Evolutionary conservation across 208 protist genomes (phyloP), one percentile per base, ranked within the genome.

Genomic region (Polymyxa betae): DNA sequence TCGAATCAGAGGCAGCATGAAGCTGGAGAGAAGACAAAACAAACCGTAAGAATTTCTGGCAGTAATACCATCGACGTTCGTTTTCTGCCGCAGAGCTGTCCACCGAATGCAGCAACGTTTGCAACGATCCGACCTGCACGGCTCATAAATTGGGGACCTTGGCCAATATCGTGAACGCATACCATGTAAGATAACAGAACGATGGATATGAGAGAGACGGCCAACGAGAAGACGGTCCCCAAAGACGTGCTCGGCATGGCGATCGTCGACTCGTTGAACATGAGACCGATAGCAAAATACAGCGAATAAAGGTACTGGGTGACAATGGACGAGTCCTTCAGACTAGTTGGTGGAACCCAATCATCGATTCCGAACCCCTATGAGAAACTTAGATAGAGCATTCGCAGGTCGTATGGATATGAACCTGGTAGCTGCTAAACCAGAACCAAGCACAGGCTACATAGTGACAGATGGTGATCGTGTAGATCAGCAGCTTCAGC

Each of bases 141-240:
- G n/a, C 5, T 12, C 5, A 16, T 5, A 82, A 20, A 20, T 38
- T n/a, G 72, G 35, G 12, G 16, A 82, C 5, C 12, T 12, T 43
- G 16, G 5, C n/a, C 35, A n/a, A 45, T 35, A 38, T 20, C 35
- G 5, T 5, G 12, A 5, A 5, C 5, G n/a, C 16, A 12, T 82
- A 82, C 72, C 16, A 82, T 43, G n/a, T 82, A 82, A 82, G 72
- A 5, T 5, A 82, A n/a, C 5, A 82, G 72, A 12, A 82, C 5
- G n/a, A 82, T 82, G n/a, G 72, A 82, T 35, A 82, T 5, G 72
- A 82, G 5, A 5, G 72, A 82, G n/a, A 82, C 72, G 72, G n/a
- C n/a, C 72, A 82, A 43, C 72, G 72, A 38, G 72, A 82, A 82
- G 16, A 35, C 35, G 40, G 35, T 82, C 72, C 35, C 72, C 35